Conservation (phyloP, 2,329 filamentous ascomycete species). For the Aureobasidium mangrovei region DNA sequence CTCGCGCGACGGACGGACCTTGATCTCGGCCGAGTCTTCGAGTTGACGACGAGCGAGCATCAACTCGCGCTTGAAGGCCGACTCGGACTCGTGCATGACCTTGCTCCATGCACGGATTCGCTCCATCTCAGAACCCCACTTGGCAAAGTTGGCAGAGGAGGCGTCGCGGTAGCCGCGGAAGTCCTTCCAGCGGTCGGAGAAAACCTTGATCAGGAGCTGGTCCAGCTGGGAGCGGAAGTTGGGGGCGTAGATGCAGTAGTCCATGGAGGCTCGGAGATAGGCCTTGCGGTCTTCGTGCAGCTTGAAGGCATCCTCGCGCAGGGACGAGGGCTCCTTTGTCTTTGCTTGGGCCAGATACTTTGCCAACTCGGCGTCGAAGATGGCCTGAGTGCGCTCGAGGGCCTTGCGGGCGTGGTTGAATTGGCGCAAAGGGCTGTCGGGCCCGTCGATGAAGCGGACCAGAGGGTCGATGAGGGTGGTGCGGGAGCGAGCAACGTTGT, state of each 20-base stretch:
- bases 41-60: conserved; percentile 71
- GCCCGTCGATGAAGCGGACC: conserved; percentile 64
- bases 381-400: conserved; percentile 72
- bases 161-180: conserved; percentile 64
- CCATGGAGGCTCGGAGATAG: conserved; percentile 86
- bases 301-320: conserved; percentile 92
- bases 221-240: conserved; percentile 79
- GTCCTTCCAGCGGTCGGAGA: conserved; percentile 80
- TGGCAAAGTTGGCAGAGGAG: conserved; percentile 51
- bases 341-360: conserved; percentile 81
- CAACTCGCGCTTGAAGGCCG: conserved; percentile 72
- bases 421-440: conserved; percentile 67
- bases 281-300: conserved; percentile 85
- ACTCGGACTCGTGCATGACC: conserved; percentile 88
- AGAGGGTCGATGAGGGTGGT: conserved; percentile 72
- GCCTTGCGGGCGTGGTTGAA: conserved; percentile 77
- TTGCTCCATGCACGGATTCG: conserved; percentile 85
- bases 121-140: conserved; percentile 75
- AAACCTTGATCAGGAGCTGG: conserved; percentile 74
- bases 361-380: conserved; percentile 71
- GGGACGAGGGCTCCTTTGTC: conserved; percentile 81
- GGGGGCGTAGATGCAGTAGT: conserved; percentile 82
- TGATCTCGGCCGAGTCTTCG: conserved; percentile 63
- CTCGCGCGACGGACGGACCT: conserved; percentile 75
- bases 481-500: conserved; percentile 70